phyloP scores from a whole-genome alignment of 2,329 filamentous ascomycete species.

The Colletotrichum godetiae region DNA sequence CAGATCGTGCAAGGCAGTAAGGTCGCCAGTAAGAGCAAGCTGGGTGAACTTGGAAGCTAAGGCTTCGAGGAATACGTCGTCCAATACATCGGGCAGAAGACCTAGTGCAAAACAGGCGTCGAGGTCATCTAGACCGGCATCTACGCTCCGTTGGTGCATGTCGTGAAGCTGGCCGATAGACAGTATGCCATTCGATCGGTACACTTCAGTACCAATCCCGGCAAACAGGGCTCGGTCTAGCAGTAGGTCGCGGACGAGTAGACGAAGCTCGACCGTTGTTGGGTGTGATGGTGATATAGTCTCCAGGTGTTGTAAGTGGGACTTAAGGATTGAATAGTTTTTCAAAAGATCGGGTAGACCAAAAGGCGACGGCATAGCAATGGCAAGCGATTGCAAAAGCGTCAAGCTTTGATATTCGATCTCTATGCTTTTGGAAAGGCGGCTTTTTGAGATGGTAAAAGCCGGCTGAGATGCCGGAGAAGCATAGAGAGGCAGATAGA shows the following conservation, averaged over 20 bases:
- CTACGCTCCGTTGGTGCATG: constrained; percentile 41
- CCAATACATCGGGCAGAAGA: constrained; percentile 36
- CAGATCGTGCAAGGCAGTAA: constrained; percentile 40
- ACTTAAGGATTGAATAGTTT: constrained; percentile 41
- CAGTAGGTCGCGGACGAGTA: constrained; percentile 42
- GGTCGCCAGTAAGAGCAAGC: constrained; percentile 40
- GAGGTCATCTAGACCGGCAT: constrained; percentile 41
- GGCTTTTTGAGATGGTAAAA: constrained; percentile 44
- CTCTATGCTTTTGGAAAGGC: constrained; percentile 36
- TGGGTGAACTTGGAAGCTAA: constrained; percentile 39
- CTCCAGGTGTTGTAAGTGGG: constrained; percentile 33
- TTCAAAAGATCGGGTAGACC: constrained; percentile 40
- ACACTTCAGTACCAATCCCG: constrained; percentile 40
- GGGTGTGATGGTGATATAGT: constrained; percentile 26
- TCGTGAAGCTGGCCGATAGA: constrained; percentile 41
- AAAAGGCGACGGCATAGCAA: constrained; percentile 45
- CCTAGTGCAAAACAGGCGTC: constrained; percentile 43
- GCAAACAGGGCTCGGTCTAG: constrained; percentile 42
- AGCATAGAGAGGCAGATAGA: constrained; percentile 39
- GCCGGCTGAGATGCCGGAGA: constrained; percentile 35
- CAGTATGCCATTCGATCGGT: constrained; percentile 33
- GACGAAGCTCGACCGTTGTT: constrained; percentile 40
- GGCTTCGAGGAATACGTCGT: constrained; percentile 34
- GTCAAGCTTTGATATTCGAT: constrained; percentile 48
- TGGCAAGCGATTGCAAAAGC: constrained; percentile 53